These are phyloP conservation scores for Saxophila tyrrhenica DNA, from an alignment of 495 filamentous ascomycete species.

Conservation along the genomic window DNA sequence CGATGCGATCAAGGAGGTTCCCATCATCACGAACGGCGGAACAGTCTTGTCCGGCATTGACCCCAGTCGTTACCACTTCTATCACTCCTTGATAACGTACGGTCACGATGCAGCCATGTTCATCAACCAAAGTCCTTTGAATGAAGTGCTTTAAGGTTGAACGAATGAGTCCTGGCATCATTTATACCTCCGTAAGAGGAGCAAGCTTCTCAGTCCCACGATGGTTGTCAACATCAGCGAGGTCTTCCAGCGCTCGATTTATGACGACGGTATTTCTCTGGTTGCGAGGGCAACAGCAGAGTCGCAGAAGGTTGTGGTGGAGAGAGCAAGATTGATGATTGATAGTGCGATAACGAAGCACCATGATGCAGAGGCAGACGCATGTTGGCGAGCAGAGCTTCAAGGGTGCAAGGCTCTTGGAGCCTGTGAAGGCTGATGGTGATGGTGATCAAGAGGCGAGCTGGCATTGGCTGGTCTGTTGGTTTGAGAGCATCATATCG, in stretches of 20 bases:
- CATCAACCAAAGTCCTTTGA: neutral
- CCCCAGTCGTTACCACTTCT: neutral
- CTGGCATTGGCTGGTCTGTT: no score
- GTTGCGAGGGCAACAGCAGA: neutral
- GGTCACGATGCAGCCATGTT: neutral
- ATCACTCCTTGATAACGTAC: neutral
- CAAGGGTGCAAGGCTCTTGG: no score
- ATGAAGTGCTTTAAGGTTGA: neutral
- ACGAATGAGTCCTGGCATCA: neutral
- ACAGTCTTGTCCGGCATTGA: neutral
- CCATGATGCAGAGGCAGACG: no score
- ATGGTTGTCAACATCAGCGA: neutral
- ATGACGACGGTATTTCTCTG: neutral
- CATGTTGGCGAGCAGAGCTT: no score
- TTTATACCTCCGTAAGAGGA: neutral
- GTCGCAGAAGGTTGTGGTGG: neutral
- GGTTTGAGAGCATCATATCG: no score
- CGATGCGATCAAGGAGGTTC: neutral
- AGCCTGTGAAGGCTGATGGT: no score
- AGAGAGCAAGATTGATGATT: no score
- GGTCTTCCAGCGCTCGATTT: neutral
- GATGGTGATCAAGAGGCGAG: no score
- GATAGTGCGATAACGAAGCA: no score
- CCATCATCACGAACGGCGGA: neutral
- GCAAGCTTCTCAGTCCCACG: no score